phyloP scores from a whole-genome alignment of 1,284 basidiomycete species.

The Ustilago loliicola region DNA sequence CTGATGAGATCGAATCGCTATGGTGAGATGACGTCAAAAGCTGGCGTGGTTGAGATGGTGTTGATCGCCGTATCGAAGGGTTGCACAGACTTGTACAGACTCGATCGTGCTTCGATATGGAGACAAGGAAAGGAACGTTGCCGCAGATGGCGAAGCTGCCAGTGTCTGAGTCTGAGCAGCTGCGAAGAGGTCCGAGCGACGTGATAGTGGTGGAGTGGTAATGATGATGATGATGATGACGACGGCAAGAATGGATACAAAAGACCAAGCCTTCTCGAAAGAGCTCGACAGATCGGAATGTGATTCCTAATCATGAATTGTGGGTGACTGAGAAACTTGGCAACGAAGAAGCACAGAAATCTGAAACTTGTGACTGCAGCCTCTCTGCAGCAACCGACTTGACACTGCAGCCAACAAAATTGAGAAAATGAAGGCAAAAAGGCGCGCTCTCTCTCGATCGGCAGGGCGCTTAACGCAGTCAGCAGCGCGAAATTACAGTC shows the following conservation, averaged over 20 bases:
- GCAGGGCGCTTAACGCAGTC: not conserved
- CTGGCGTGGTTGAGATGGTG: not conserved
- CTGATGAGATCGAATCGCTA: too few relatives aligned
- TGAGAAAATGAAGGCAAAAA: not conserved
- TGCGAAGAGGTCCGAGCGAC: not conserved
- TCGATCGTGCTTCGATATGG: too few relatives aligned
- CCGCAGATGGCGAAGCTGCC: constrained; percentile 1
- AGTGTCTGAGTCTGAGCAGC: not conserved
- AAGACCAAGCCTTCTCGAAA: too few relatives aligned
- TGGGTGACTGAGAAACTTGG: too few relatives aligned
- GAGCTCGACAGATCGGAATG: not conserved
- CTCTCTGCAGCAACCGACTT: not conserved
- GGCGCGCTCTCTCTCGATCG: constrained; percentile 9
- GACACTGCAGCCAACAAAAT: not conserved
- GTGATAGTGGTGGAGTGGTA: not conserved
- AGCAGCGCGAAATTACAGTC: too few relatives aligned
- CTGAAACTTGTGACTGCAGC: not conserved
- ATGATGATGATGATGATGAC: not conserved
- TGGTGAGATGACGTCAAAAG: not conserved
- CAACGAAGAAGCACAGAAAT: not conserved
- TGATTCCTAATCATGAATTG: not conserved
- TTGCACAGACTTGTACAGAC: too few relatives aligned
- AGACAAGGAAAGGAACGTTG: not conserved
- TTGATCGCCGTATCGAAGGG: not conserved
- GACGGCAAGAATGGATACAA: too few relatives aligned